Percentiles rank a stretch among this genome's conserved stretches.
Conservation (phyloP, 108 stramenopile genomes). For the Skeletonema costatum region DNA sequence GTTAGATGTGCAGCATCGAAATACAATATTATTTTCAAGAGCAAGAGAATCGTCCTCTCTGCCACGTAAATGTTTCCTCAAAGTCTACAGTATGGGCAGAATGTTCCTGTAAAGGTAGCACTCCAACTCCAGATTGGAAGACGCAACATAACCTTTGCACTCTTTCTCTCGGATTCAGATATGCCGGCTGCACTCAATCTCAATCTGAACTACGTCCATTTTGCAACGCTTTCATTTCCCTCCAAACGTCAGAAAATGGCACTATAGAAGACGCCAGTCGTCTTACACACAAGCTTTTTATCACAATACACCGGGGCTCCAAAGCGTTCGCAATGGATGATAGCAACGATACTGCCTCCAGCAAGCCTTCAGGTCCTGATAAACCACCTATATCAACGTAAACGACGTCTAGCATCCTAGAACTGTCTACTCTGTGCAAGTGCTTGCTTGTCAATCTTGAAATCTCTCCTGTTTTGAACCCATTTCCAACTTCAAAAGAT, state of each 20-base stretch:
- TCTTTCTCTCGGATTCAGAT: neutral
- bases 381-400: slow-evolving; percentile 64
- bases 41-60: too few species aligned
- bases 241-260: slow-evolving; percentile 37
- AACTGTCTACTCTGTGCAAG: neutral
- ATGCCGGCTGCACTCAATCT: neutral
- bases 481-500: slow-evolving; percentile 54
- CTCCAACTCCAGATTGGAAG: too few species aligned
- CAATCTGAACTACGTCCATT: neutral
- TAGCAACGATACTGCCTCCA: slow-evolving; percentile 44
- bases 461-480: slow-evolving; percentile 47
- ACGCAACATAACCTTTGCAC: too few species aligned
- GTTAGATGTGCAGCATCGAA: too few species aligned
- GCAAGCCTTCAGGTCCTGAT: slow-evolving; percentile 48
- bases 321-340: slow-evolving; percentile 33
- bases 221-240: neutral
- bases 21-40: too few species aligned
- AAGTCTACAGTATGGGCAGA: too few species aligned
- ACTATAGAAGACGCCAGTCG: slow-evolving; percentile 35
- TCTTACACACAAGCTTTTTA: slow-evolving; percentile 51
- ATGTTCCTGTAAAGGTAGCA: too few species aligned
- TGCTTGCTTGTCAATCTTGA: slow-evolving; percentile 27
- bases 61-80: too few species aligned
- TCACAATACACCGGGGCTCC: slow-evolving; percentile 53
- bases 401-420: slow-evolving; percentile 44